A percentile compares a stretch with the other conserved stretches of the same genome.
phyloP scores from a whole-genome alignment of 768 basidiomycete genomes.

The Lyophyllum shimeji region DNA sequence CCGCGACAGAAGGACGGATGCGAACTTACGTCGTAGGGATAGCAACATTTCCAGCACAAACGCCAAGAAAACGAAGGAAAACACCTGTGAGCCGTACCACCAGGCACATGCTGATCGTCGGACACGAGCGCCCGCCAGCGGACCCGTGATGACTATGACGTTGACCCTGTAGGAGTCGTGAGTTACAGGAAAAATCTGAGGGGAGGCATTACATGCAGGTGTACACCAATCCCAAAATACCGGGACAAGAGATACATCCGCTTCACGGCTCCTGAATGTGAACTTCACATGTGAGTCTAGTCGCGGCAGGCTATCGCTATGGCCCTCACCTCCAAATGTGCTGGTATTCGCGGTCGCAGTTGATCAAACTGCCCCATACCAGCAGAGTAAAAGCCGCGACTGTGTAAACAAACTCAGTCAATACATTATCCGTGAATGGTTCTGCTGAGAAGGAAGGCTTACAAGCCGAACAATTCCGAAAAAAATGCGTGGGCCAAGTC shows the following conservation, averaged over 20 bases:
- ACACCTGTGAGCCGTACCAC: constrained; percentile 6
- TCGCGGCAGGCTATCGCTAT: not conserved
- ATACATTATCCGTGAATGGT: too few species aligned
- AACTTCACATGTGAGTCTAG: not conserved
- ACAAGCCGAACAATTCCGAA: constrained; percentile 9
- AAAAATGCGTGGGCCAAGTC: constrained; percentile 1
- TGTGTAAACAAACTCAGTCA: too few species aligned
- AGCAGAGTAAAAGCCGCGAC: constrained; percentile 10
- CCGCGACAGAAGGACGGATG: not conserved
- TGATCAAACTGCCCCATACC: constrained; percentile 9
- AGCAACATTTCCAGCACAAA: constrained; percentile 12
- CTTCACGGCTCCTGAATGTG: constrained; percentile 6
- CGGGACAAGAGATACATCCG: constrained; percentile 13
- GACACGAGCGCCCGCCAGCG: not conserved
- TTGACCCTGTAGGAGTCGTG: not conserved
- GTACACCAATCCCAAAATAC: constrained; percentile 6
- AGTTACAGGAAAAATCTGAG: not conserved
- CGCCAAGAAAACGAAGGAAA: constrained; percentile 3
- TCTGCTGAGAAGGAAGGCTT: not conserved
- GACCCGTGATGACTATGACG: not conserved
- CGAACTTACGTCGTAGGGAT: constrained; percentile 8
- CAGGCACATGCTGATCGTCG: not conserved
- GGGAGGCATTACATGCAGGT: constrained; percentile 1
- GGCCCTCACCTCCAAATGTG: constrained; percentile 12
- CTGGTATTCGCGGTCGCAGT: constrained; percentile 8